These are phyloP conservation scores for Dianthus caryophyllus DNA, from an alignment of 148 eudicot genomes.

Conservation along the genomic window DNA sequence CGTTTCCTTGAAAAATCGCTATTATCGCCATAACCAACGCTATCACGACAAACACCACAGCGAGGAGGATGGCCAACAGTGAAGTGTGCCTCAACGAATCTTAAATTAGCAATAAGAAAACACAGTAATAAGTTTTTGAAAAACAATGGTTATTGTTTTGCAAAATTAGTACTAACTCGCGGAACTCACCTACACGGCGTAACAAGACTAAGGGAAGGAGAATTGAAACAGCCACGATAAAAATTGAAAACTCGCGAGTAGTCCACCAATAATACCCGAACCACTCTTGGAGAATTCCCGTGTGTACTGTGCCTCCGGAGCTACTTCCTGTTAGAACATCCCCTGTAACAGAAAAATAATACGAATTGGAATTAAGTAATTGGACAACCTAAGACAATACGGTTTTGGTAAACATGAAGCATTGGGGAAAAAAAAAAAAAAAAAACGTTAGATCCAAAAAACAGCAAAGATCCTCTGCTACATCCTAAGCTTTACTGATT, in stretches of 20 bases:
- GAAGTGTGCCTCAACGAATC: constrained; percentile 89
- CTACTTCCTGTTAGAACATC: constrained; percentile 86
- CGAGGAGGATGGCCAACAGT: constrained; percentile 74
- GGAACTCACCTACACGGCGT: constrained; percentile 72
- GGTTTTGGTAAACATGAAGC: neutral
- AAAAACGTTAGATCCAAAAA: neutral
- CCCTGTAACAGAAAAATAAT: constrained; percentile 34
- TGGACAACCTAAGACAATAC: neutral
- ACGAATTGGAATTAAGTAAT: neutral
- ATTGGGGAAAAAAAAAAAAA: no score
- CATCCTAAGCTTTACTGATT: neutral
- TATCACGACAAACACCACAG: constrained; percentile 68
- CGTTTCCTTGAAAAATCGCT: constrained; percentile 58
- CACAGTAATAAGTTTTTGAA: constrained; percentile 7
- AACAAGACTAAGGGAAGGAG: constrained; percentile 72
- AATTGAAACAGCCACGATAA: constrained; percentile 45
- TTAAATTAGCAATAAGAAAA: constrained; percentile 32
- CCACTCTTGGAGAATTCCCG: constrained; percentile 89
- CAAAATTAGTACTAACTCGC: neutral
- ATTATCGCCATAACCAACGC: constrained; percentile 69
- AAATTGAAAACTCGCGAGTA: constrained; percentile 67
- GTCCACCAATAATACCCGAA: constrained; percentile 98
- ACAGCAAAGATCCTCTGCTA: neutral
- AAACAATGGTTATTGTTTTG: neutral
- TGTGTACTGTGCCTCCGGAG: constrained; percentile 65